Evolutionary conservation across 345 rosid species (phyloP).

Genomic region (Euclidium syriacum): DNA sequence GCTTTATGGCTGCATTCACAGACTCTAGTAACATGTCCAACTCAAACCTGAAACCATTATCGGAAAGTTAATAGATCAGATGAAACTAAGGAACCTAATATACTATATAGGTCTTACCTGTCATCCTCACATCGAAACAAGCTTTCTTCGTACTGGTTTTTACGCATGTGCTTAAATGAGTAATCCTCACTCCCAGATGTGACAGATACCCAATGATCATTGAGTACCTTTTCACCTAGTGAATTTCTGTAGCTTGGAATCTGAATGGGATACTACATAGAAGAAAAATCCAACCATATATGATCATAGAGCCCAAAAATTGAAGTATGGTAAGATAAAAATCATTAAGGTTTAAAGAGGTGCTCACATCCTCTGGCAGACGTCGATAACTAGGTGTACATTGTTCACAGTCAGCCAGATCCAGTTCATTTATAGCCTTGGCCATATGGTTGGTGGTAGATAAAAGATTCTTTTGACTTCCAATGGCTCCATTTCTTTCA

Average conservation of each 20-base stretch:
- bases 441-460: constrained; percentile 58
- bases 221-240: constrained; percentile 78
- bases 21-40: constrained; percentile 96
- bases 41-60: constrained; percentile 76
- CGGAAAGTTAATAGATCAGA: constrained; percentile 9
- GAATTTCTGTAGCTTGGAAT: constrained; percentile 74
- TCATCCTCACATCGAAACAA: constrained; percentile 98
- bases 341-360: constrained; percentile 12
- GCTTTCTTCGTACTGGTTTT: constrained; percentile 99
- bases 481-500: constrained; percentile 49
- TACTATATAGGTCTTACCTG: constrained; percentile 46
- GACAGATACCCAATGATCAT: constrained; percentile 98
- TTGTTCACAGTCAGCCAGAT: constrained; percentile 78
- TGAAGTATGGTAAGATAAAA: not conserved
- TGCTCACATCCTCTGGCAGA: constrained; percentile 72
- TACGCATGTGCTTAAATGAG: constrained; percentile 98
- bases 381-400: constrained; percentile 97
- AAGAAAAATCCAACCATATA: constrained; percentile 16
- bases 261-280: constrained; percentile 78
- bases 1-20: constrained; percentile 69
- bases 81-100: not conserved
- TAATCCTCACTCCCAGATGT: constrained; percentile 99
- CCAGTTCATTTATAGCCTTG: constrained; percentile 91
- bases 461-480: constrained; percentile 52
- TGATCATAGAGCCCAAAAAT: not conserved